A percentile compares a stretch with the other conserved stretches of the same genome.
phyloP scores from a whole-genome alignment of 805 yeast species.

The Kazachstania kunashirensis region DNA sequence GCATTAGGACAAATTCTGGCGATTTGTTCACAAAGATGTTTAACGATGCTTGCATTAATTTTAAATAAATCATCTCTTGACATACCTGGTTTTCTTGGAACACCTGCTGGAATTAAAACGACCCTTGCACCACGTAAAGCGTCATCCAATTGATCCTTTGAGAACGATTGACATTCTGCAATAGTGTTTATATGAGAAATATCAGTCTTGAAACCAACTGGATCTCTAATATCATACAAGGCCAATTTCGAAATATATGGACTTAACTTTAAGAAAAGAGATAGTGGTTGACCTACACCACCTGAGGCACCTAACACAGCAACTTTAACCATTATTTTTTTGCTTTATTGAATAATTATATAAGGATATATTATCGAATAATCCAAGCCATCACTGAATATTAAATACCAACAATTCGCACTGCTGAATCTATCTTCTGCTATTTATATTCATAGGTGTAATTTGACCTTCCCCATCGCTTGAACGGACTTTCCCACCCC shows the following conservation, averaged over 20 bases:
- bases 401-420: too few species aligned
- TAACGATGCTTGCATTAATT: slow-evolving; percentile 90
- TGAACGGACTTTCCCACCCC: too few species aligned
- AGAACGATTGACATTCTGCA: slow-evolving; percentile 77
- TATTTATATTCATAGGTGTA: background rate
- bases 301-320: slow-evolving; percentile 80
- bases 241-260: slow-evolving; percentile 78
- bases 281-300: slow-evolving; percentile 91
- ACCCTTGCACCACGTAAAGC: slow-evolving; percentile 69
- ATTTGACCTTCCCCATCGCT: background rate
- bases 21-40: slow-evolving; percentile 78
- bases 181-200: slow-evolving; percentile 88
- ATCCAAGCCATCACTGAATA: too few species aligned
- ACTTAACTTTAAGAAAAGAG: slow-evolving; percentile 76
- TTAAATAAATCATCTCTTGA: slow-evolving; percentile 94
- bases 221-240: slow-evolving; percentile 81
- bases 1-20: slow-evolving; percentile 82
- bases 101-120: slow-evolving; percentile 93
- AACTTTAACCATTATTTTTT: slow-evolving; percentile 38
- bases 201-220: slow-evolving; percentile 96
- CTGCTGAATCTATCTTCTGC: too few species aligned
- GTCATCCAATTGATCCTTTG: slow-evolving; percentile 60
- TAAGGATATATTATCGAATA: background rate
- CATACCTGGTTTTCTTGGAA: slow-evolving; percentile 98
- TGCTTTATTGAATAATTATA: background rate